phyloP scores from a whole-genome alignment of 2,329 filamentous ascomycete genomes.

The Paramyrothecium sp. region DNA sequence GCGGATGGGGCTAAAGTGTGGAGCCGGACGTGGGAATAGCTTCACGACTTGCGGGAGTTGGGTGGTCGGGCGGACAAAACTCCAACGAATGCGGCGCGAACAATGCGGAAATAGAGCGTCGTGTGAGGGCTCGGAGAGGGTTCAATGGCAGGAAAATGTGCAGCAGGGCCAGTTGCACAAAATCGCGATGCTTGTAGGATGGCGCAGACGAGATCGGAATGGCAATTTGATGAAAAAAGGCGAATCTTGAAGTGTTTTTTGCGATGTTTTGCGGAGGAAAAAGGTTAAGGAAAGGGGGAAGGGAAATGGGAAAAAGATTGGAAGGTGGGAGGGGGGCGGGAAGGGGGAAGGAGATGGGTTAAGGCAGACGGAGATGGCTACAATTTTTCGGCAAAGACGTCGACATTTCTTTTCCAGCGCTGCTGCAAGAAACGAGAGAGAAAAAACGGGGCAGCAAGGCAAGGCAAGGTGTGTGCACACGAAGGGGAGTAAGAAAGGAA shows the following conservation, averaged over 20 bases:
- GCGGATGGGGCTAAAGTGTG: conserved; percentile 12
- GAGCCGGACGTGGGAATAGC: conserved; percentile 34
- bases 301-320: conserved; percentile 19
- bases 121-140: conserved; percentile 16
- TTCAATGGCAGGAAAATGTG: conserved; percentile 22
- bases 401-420: conserved; percentile 44
- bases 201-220: conserved; percentile 28
- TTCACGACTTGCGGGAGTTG: conserved; percentile 27
- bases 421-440: conserved; percentile 30
- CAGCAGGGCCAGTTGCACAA: conserved; percentile 27
- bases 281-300: conserved; percentile 18
- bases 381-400: conserved; percentile 42
- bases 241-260: conserved; percentile 23
- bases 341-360: conserved; percentile 20
- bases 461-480: conserved; percentile 14
- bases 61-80: conserved; percentile 18
- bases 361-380: conserved; percentile 47
- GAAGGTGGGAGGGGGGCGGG: conserved; percentile 19
- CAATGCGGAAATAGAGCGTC: conserved; percentile 15
- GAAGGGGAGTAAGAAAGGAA: conserved; percentile 5
- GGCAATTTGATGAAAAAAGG: conserved; percentile 41
- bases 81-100: conserved; percentile 6
- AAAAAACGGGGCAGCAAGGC: conserved; percentile 45
- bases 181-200: conserved; percentile 35
- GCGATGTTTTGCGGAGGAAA: conserved; percentile 25